Conservation (phyloP, 1,139 yeast genomes). For the Tardiomyces blankii region DNA sequence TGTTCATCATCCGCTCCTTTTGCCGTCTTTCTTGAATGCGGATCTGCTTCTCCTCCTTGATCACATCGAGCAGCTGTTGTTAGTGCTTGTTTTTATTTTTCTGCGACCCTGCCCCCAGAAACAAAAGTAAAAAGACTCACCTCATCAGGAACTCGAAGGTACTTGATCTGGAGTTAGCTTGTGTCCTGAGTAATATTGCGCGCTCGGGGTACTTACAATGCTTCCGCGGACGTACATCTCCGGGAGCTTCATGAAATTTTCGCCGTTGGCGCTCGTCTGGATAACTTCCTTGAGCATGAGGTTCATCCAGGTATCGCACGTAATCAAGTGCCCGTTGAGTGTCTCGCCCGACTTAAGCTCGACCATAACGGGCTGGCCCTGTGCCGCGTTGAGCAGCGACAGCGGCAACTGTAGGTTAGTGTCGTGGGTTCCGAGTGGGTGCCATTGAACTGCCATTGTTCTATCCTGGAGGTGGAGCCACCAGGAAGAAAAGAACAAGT, state of each 20-base stretch:
- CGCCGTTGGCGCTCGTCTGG: slow-evolving; percentile 61
- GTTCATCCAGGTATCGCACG: slow-evolving; percentile 96
- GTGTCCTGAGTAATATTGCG: not conserved
- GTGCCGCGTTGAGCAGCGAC: slow-evolving; percentile 81
- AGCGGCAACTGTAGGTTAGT: slow-evolving; percentile 54
- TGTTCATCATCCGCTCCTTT: slow-evolving; percentile 22
- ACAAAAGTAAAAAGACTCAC: not conserved
- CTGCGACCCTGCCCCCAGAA: not conserved
- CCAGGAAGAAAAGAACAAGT: too few relatives aligned
- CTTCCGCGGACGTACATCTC: slow-evolving; percentile 83
- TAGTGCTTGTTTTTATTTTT: not conserved
- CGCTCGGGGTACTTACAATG: slow-evolving; percentile 25
- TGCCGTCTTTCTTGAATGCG: slow-evolving; percentile 42
- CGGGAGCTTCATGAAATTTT: slow-evolving; percentile 52
- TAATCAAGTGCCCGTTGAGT: slow-evolving; percentile 70
- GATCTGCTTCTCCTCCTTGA: slow-evolving; percentile 76
- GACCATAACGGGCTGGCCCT: slow-evolving; percentile 77
- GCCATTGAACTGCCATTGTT: too few relatives aligned
- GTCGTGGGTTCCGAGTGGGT: too few relatives aligned
- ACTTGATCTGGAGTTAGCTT: slow-evolving; percentile 33
- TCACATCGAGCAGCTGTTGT: slow-evolving; percentile 27
- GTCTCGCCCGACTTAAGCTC: slow-evolving; percentile 92
- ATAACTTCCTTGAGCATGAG: slow-evolving; percentile 71
- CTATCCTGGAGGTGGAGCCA: too few relatives aligned
- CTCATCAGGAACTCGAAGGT: slow-evolving; percentile 51